Percentiles rank a stretch among this genome's conserved stretches.
phyloP scores from a whole-genome alignment of 2,329 filamentous ascomycete genomes.

The Talaromyces sp. region DNA sequence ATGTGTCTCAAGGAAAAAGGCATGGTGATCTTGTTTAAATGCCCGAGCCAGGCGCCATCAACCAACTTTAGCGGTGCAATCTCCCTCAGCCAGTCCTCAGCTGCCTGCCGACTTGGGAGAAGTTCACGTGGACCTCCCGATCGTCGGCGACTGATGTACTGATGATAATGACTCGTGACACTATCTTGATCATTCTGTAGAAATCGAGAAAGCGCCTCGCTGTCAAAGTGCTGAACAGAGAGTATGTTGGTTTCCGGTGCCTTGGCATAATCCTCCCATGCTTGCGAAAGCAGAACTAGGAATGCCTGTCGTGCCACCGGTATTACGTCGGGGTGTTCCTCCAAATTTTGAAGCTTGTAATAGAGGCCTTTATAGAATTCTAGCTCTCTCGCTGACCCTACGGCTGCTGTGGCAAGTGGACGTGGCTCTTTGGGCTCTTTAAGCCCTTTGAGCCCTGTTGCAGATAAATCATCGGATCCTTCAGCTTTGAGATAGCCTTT shows the following conservation, averaged over 20 bases:
- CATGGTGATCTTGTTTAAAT: constrained; percentile 45
- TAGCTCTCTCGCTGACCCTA: not conserved
- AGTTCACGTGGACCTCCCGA: constrained; percentile 38
- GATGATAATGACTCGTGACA: constrained; percentile 28
- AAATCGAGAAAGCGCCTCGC: constrained; percentile 21
- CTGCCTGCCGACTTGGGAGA: constrained; percentile 26
- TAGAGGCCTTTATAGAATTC: constrained; percentile 24
- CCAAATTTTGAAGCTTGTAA: constrained; percentile 43
- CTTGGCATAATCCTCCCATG: constrained; percentile 24
- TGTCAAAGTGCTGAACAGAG: constrained; percentile 26
- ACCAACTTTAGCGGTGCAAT: constrained; percentile 47
- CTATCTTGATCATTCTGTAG: constrained; percentile 26
- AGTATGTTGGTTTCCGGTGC: constrained; percentile 27
- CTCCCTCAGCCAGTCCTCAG: constrained; percentile 41
- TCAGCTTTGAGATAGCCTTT: not conserved
- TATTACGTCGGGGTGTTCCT: constrained; percentile 35
- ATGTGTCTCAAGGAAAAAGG: constrained; percentile 40
- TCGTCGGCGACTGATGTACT: constrained; percentile 31
- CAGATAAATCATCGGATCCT: not conserved
- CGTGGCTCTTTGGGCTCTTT: not conserved
- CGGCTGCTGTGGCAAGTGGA: not conserved
- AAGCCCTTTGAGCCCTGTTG: not conserved
- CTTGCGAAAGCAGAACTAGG: constrained; percentile 35
- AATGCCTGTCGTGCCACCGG: constrained; percentile 33
- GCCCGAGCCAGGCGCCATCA: constrained; percentile 50